Evolutionary conservation across 805 yeast genomes (phyloP).

Genomic region (Saccharomycopsis microspora): DNA sequence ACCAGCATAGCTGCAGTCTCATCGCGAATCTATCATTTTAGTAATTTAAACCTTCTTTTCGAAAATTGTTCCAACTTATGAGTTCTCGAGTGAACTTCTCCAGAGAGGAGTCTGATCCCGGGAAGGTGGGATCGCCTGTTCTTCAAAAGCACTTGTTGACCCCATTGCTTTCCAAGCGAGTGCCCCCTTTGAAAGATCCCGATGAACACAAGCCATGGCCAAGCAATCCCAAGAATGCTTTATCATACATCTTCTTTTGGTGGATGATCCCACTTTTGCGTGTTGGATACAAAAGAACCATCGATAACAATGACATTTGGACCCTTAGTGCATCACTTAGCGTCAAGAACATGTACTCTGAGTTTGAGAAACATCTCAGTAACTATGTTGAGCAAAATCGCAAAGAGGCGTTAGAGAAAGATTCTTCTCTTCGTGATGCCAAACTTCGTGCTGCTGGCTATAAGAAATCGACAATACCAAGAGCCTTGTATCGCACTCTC

Average conservation of each 20-base stretch:
- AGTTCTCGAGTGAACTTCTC: too few relatives aligned
- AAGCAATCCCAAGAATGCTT: conserved; percentile 22
- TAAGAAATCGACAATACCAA: conserved; percentile 16
- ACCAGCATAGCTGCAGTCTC: too few relatives aligned
- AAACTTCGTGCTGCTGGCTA: conserved; percentile 20
- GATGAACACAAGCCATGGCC: conserved; percentile 37
- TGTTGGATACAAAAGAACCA: conserved; percentile 62
- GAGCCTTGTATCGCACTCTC: conserved; percentile 31
- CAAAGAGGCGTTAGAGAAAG: conserved; percentile 21
- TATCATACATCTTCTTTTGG: conserved; percentile 42
- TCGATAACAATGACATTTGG: conserved; percentile 53
- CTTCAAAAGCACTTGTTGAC: conserved; percentile 12
- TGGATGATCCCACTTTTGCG: conserved; percentile 57
- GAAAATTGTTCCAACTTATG: too few relatives aligned
- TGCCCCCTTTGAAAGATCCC: conserved; percentile 27
- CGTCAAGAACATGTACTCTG: conserved; percentile 29
- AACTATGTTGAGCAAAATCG: conserved; percentile 24
- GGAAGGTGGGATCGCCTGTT: background rate
- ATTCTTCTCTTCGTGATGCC: conserved; percentile 26
- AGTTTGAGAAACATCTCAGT: conserved; percentile 27
- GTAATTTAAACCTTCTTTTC: too few relatives aligned
- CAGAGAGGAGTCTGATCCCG: too few relatives aligned
- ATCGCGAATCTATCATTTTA: too few relatives aligned
- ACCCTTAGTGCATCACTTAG: conserved; percentile 30
- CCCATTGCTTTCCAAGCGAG: conserved; percentile 19